These are phyloP conservation scores for Pittosporum tobira DNA, from an alignment of 129 eudicot species.

Conservation along the genomic window DNA sequence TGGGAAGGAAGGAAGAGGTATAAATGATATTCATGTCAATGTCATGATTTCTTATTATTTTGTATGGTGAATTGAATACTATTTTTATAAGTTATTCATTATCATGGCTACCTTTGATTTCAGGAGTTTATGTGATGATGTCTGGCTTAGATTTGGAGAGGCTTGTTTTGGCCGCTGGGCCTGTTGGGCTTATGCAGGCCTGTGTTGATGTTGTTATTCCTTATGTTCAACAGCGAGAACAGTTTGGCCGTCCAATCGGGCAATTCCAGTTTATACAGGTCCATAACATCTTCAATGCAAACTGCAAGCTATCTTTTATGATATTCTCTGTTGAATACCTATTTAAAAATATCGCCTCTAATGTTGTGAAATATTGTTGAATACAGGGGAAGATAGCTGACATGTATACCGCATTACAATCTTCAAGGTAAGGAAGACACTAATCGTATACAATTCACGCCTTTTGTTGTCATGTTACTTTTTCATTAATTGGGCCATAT, in stretches of 20 bases:
- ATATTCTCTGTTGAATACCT: background rate
- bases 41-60: background rate
- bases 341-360: constrained; percentile 1
- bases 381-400: constrained; percentile 90
- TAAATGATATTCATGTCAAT: background rate
- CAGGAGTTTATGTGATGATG: constrained; percentile 99
- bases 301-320: background rate
- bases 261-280: constrained; percentile 97
- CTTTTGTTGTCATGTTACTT: background rate
- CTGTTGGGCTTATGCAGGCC: constrained; percentile 94
- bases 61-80: background rate
- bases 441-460: background rate
- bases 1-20: constrained; percentile 96
- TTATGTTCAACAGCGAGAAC: constrained; percentile 77
- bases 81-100: background rate
- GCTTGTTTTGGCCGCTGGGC: constrained; percentile 93
- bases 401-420: constrained; percentile 87
- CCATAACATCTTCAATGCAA: background rate
- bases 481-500: background rate
- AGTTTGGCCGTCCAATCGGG: constrained; percentile 88
- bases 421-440: constrained; percentile 65
- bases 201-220: constrained; percentile 92
- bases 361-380: background rate
- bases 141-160: constrained; percentile 97
- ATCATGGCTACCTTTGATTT: background rate